Evolutionary conservation across 352 stramenopile species (phyloP).

Genomic region (Pilasporangium apinafurcum): DNA sequence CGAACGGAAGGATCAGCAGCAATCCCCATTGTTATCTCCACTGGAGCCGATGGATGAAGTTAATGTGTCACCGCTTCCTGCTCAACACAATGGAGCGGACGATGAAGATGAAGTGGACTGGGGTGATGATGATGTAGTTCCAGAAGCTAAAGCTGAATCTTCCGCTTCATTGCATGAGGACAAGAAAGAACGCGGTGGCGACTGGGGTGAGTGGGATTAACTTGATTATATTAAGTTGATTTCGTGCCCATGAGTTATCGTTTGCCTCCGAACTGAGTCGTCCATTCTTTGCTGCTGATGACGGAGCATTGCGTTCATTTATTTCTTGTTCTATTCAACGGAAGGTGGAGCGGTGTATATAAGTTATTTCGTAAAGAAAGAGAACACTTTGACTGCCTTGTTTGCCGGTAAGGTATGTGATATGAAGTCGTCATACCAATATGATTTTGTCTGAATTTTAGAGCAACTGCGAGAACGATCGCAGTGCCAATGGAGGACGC

Average conservation of each 20-base stretch:
- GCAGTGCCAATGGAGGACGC: not conserved
- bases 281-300: too few relatives aligned
- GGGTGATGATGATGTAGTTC: conserved; percentile 48
- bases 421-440: too few relatives aligned
- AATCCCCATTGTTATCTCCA: conserved; percentile 34
- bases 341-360: not conserved
- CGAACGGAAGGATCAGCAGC: conserved; percentile 40
- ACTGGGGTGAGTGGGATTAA: conserved; percentile 74
- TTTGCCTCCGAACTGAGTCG: too few relatives aligned
- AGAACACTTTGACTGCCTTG: conserved; percentile 1
- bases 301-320: too few relatives aligned
- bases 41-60: conserved; percentile 25
- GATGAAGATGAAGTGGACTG: conserved; percentile 55
- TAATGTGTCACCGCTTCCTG: not conserved
- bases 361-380: conserved; percentile 8
- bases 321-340: too few relatives aligned
- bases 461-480: conserved; percentile 4
- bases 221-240: not conserved
- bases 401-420: not conserved
- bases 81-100: conserved; percentile 4
- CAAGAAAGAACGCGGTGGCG: conserved; percentile 34
- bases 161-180: conserved; percentile 15
- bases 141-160: conserved; percentile 10
- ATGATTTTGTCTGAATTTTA: not conserved
- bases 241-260: too few relatives aligned